phyloP scores from a whole-genome alignment of 768 basidiomycete genomes.

The Dioszegia crocea region DNA sequence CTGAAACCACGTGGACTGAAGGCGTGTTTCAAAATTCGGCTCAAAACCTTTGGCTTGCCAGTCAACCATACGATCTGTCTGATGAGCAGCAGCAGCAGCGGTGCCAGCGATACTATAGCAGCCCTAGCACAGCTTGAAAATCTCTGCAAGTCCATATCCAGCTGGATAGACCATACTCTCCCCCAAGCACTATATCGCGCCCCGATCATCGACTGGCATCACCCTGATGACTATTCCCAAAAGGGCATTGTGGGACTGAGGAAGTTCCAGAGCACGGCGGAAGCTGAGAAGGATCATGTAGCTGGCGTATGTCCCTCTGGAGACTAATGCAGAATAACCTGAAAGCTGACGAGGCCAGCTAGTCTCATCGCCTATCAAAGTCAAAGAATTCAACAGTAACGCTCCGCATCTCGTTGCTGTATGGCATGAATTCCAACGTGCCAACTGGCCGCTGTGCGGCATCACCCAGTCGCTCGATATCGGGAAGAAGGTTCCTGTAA shows the following conservation, averaged over 20 bases:
- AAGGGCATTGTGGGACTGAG: constrained; percentile 31
- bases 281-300: constrained; percentile 32
- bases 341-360: constrained; percentile 10
- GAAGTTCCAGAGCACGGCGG: constrained; percentile 28
- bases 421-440: constrained; percentile 70
- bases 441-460: constrained; percentile 58
- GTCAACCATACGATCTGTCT: too few species aligned
- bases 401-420: constrained; percentile 75
- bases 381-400: constrained; percentile 56
- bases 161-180: constrained; percentile 4
- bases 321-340: neutral
- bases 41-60: too few species aligned
- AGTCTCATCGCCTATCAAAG: constrained; percentile 15
- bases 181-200: constrained; percentile 25
- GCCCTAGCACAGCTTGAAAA: neutral
- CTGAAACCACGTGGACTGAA: too few species aligned
- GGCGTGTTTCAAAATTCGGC: too few species aligned
- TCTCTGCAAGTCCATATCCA: constrained; percentile 14
- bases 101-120: neutral
- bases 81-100: neutral
- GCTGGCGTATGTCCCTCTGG: constrained; percentile 16
- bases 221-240: constrained; percentile 35
- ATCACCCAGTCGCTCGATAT: constrained; percentile 50
- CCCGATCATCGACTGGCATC: constrained; percentile 42
- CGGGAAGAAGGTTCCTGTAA: constrained; percentile 49